Conservation (phyloP, 331 rosid species). For the Pyracantha coccinea region DNA sequence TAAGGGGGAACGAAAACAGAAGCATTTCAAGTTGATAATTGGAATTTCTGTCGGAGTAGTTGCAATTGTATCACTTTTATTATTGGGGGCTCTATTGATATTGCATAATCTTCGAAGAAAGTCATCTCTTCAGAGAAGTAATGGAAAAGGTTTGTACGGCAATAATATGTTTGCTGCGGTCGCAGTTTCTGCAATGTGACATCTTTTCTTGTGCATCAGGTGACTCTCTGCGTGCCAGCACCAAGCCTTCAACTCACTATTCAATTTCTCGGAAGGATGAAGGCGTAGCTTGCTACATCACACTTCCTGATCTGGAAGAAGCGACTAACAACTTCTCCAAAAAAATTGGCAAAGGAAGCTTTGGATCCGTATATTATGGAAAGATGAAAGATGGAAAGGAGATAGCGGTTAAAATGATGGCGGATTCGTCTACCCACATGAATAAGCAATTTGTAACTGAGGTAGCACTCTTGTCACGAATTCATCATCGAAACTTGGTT, state of each 20-base stretch:
- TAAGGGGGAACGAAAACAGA: slow-evolving; percentile 31
- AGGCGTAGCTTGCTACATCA: slow-evolving; percentile 66
- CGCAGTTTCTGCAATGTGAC: slow-evolving; percentile 11
- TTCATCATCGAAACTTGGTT: slow-evolving; percentile 97
- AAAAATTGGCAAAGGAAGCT: slow-evolving; percentile 92
- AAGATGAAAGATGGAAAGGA: slow-evolving; percentile 92
- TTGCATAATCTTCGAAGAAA: slow-evolving; percentile 34
- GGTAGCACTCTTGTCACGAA: slow-evolving; percentile 92
- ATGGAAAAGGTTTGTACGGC: slow-evolving; percentile 45
- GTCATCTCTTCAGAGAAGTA: slow-evolving; percentile 23
- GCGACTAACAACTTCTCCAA: slow-evolving; percentile 64
- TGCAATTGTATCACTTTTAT: slow-evolving; percentile 36
- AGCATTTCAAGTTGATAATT: slow-evolving; percentile 49
- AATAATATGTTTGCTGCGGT: neutral
- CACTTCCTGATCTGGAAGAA: slow-evolving; percentile 66
- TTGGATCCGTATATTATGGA: slow-evolving; percentile 89
- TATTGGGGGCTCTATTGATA: slow-evolving; percentile 56
- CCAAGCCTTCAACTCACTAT: slow-evolving; percentile 49
- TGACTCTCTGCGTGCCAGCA: slow-evolving; percentile 43
- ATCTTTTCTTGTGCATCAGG: slow-evolving; percentile 37
- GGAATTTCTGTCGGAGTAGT: slow-evolving; percentile 63
- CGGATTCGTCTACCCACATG: slow-evolving; percentile 69
- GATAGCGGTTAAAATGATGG: slow-evolving; percentile 93
- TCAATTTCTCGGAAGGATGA: slow-evolving; percentile 63
- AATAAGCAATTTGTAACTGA: slow-evolving; percentile 81